Evolutionary conservation across 2,329 filamentous ascomycete species (phyloP).

Genomic region (Alternaria ventricosa): DNA sequence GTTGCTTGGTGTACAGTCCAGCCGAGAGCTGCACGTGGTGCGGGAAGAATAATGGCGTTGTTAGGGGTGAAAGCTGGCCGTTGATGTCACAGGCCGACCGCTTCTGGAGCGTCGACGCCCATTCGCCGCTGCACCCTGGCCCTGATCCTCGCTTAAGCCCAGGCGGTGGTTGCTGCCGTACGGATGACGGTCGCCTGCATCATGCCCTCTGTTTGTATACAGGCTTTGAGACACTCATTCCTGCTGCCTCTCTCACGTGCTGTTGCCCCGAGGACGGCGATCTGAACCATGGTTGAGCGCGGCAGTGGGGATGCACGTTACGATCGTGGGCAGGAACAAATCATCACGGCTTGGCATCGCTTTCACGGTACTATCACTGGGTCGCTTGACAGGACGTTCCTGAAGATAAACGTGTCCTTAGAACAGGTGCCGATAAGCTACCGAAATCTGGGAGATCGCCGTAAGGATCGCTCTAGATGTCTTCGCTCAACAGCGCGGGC

Average conservation of each 20-base stretch:
- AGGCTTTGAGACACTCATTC: not conserved
- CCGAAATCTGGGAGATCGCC: not conserved
- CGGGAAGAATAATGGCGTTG: constrained; percentile 42
- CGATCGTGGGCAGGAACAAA: not conserved
- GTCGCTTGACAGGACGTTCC: not conserved
- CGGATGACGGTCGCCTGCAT: constrained; percentile 36
- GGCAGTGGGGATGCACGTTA: not conserved
- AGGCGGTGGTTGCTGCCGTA: constrained; percentile 31
- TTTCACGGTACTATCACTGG: not conserved
- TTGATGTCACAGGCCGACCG: constrained; percentile 48
- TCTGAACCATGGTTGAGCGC: not conserved
- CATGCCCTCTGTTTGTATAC: constrained; percentile 18
- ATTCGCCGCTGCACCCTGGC: constrained; percentile 40
- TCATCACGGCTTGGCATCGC: constrained; percentile 1
- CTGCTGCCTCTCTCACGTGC: not conserved
- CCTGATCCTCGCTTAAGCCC: constrained; percentile 37
- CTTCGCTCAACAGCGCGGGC: not conserved
- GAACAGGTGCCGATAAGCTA: not conserved
- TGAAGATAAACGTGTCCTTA: constrained; percentile 2
- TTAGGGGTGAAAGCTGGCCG: constrained; percentile 38
- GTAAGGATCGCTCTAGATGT: not conserved
- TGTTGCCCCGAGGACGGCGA: constrained; percentile 8
- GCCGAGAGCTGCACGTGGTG: constrained; percentile 34
- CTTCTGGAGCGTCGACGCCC: constrained; percentile 23
- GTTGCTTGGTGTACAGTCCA: constrained; percentile 24